Base-by-base conservation (phyloP, 2,329 filamentous ascomycete species). In the Fusarium drepaniforme region DNA sequence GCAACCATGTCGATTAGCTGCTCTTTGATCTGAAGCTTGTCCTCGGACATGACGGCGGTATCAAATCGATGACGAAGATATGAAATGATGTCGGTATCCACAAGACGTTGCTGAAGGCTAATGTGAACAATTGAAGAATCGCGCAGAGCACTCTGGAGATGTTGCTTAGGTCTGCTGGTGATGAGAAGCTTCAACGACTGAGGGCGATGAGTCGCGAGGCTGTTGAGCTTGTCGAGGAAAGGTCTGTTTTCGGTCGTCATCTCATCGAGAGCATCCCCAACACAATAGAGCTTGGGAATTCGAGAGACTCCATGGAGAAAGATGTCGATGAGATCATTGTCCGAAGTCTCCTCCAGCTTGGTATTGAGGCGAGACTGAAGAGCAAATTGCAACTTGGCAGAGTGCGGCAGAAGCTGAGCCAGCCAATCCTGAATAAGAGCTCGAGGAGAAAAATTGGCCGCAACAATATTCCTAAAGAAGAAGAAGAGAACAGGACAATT, bases 401-500 rank as follows among this genome's bases (percentile, higher is more conserved):
- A 78, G 35, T 71, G 23, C 1, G 77, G 70, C 0, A 78, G 53
- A 21, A 78, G 66, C 25, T 78, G 73, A 1, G 76, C 75, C 16
- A 78, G 73, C 77, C 77, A 77, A 1, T 78, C 76, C 23, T 76
- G 75, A 0, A 78, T 66, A 3, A 78, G 40, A 11, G 77, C 75
- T 3, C 77, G 75, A 0, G 77, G 71, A 4, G 67, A 72, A 8
- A 78, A 78, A 12, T 76, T 78, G 21, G 69, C 65, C 0, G 76
- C 73, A 15, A 78, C 66, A 3, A 78, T 77, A 15, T 78, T 77
- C 2, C 77, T 60, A 25, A 78, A 78, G 62, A 78, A 78, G 46
- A 78, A 78, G 49, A 78, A 78, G 0, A 77, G 66, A 1, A 76
- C 70, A 1, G 75, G 76, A 8, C 61, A 75, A 5, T 71, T 28